phyloP scores from a whole-genome alignment of 2,329 filamentous ascomycete genomes.

The Triangularia setosa region DNA sequence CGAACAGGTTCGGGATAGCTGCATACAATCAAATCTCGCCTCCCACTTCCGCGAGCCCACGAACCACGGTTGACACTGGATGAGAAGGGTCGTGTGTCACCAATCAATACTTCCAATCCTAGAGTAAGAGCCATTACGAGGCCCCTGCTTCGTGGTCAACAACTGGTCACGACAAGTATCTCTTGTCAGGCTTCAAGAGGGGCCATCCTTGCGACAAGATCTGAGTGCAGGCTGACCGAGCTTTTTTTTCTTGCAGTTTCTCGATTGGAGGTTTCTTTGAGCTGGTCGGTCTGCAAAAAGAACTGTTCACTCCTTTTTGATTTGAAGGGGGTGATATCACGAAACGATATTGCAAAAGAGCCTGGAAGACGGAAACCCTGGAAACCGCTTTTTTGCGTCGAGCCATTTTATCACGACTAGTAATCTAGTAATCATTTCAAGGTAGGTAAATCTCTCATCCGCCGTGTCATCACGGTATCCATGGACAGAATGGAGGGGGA shows the following conservation, averaged over 20 bases:
- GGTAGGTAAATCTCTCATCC: not conserved
- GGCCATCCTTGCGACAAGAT: not conserved
- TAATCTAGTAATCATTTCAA: not conserved
- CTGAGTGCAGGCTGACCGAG: slow-evolving; percentile 11
- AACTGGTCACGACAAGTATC: too few species aligned
- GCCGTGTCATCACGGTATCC: not conserved
- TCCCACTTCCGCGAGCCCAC: slow-evolving; percentile 27
- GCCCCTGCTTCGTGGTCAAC: not conserved
- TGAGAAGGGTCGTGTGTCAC: slow-evolving; percentile 13
- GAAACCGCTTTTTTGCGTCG: not conserved
- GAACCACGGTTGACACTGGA: slow-evolving; percentile 17
- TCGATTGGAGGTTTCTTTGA: slow-evolving; percentile 6
- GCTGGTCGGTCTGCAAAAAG: too few species aligned
- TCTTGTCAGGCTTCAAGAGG: not conserved
- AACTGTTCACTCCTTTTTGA: not conserved
- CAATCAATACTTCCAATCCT: slow-evolving; percentile 8
- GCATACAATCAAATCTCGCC: slow-evolving; percentile 38
- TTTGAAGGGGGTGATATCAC: not conserved
- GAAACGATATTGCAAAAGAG: not conserved
- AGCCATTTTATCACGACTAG: not conserved
- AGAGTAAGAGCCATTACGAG: slow-evolving; percentile 13
- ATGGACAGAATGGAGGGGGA: not conserved
- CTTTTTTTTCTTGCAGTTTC: not conserved
- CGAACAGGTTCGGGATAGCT: slow-evolving; percentile 46
- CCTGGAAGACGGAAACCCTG: not conserved